Conservation (phyloP, 257 asterid genomes). For the Solanum sejunctum region DNA sequence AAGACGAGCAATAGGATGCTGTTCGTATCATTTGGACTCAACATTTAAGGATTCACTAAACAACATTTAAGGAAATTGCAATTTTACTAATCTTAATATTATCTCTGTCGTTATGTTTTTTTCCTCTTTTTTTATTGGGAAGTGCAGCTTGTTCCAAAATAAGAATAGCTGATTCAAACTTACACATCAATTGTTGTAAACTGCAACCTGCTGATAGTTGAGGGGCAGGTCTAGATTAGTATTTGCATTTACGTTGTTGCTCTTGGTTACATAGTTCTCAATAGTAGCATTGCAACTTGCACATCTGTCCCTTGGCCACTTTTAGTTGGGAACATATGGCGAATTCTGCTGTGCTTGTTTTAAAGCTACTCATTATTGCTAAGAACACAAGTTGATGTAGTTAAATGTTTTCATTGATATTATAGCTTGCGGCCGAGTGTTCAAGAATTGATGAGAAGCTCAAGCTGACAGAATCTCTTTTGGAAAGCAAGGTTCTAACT, state of each 20-base stretch:
- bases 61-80: neutral
- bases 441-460: conserved; percentile 78
- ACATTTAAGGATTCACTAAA: neutral
- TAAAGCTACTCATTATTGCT: neutral
- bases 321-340: neutral
- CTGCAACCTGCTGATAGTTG: neutral
- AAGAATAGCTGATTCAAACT: neutral
- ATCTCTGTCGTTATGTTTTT: neutral
- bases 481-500: conserved; percentile 73
- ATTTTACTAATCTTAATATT: neutral
- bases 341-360: neutral
- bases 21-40: neutral
- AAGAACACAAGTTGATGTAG: neutral
- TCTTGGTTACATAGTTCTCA: neutral
- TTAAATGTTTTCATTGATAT: neutral
- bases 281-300: neutral
- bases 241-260: neutral
- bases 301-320: neutral
- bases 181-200: neutral
- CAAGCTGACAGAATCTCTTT: conserved; percentile 75
- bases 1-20: neutral
- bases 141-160: neutral
- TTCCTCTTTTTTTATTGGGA: neutral
- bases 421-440: conserved; percentile 76
- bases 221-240: neutral